Evolutionary conservation across 148 eudicot genomes (phyloP), one percentile per base, ranked within the genome.

Genomic region (Rhododendron henanense): DNA sequence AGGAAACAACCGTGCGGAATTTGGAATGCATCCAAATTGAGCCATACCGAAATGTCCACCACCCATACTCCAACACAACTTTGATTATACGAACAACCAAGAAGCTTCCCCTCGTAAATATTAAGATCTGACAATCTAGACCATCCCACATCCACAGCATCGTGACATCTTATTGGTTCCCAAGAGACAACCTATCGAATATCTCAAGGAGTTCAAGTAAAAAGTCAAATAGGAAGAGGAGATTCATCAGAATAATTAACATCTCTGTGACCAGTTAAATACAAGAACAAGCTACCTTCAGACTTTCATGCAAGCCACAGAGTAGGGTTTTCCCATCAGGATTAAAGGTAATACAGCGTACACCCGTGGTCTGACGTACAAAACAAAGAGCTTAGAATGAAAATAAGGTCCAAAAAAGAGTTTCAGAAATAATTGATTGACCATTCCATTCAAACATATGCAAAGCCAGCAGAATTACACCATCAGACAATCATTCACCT

Each of bases 31-130:
- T 1, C 47, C 37, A 57, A 10, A 76, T 31, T 37, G 76, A 77
- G 47, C 63, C 85, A 83, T 94, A 97, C 99, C 90, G 98, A 94
- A 78, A 97, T 90, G 89, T 97, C 99, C 31, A 97, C 99, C 79
- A 97, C 99, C 99, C 99, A 97, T 65, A 97, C 98, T 88, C 99
- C 99, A 83, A 97, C 99, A 87, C 99, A 97, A 85, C 98, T 97
- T 88, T 97, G 99, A 90, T 95, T 97, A 87, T 91, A 93, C 37
- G 99, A 97, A 91, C 99, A 97, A 67, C 98, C 99, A 45, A 97
- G 95, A 89, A 97, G 99, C 91, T 97, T 97, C 50, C 98, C 99
- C 89, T 97, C 99, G 78, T 97, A 98, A 79, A 97, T 91, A 90
- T 94, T 97, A 85, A 97, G 96, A 91, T 97, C 99, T 65, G 98